phyloP scores from a whole-genome alignment of 805 yeast species.

The Saturnispora besseyi region DNA sequence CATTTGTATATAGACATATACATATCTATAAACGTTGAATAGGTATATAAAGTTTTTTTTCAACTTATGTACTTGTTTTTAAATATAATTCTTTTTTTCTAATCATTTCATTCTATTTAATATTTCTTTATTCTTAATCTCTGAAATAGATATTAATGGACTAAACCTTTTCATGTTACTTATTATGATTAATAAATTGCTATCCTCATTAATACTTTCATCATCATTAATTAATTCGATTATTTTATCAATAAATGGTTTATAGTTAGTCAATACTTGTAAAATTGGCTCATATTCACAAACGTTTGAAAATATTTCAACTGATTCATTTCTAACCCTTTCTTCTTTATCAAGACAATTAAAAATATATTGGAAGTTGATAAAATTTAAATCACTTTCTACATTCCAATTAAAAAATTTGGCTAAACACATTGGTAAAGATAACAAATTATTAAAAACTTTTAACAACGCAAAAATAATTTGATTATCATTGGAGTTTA shows the following conservation, averaged over 20 bases:
- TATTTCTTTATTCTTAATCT: not conserved
- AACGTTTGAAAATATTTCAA: constrained; percentile 27
- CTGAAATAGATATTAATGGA: not conserved
- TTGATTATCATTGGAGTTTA: constrained; percentile 29
- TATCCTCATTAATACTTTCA: not conserved
- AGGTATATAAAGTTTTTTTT: no score
- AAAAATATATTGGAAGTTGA: constrained; percentile 34
- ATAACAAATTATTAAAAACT: constrained; percentile 37
- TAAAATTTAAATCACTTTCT: constrained; percentile 28
- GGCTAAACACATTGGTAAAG: constrained; percentile 33
- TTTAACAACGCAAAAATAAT: constrained; percentile 42
- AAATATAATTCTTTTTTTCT: not conserved
- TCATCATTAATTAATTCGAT: not conserved
- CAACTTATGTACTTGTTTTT: no score
- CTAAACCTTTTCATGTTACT: not conserved
- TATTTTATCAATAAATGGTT: not conserved
- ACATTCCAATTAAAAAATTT: constrained; percentile 47
- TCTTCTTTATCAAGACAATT: constrained; percentile 33
- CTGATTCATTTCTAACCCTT: constrained; percentile 30
- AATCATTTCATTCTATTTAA: not conserved
- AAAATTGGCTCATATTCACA: constrained; percentile 22
- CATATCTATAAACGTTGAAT: no score
- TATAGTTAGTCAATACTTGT: constrained; percentile 9
- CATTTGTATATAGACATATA: no score
- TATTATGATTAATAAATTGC: not conserved